These are phyloP conservation scores for Patellifolia procumbens DNA, from an alignment of 179 eudicot species.

Conservation along the genomic window DNA sequence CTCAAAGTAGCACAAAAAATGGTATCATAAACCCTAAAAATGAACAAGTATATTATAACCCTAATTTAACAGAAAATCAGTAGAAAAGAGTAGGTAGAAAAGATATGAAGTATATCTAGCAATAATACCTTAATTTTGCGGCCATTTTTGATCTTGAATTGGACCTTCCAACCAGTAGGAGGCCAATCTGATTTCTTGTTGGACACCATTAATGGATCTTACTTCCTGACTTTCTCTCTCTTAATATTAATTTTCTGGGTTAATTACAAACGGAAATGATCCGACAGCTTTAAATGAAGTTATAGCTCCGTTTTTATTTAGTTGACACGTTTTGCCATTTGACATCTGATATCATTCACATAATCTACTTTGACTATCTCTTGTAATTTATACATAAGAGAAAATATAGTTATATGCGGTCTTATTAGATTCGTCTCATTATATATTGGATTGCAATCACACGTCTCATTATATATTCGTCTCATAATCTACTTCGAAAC, in stretches of 20 bases:
- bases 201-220: constrained; percentile 32
- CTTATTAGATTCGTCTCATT: too few species aligned
- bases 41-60: constrained; percentile 4
- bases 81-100: neutral
- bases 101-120: neutral
- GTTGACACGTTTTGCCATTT: too few species aligned
- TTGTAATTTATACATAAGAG: too few species aligned
- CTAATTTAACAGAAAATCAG: neutral
- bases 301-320: too few species aligned
- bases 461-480: too few species aligned
- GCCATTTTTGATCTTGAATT: constrained; percentile 30
- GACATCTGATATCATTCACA: too few species aligned
- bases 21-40: neutral
- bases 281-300: too few species aligned
- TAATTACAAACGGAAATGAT: neutral
- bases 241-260: neutral
- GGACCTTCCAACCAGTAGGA: constrained; percentile 50
- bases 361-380: too few species aligned
- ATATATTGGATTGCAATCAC: too few species aligned
- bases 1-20: neutral
- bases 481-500: too few species aligned
- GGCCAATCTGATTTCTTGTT: constrained; percentile 33
- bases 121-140: constrained; percentile 40
- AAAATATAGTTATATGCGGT: too few species aligned
- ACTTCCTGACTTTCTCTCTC: constrained; percentile 8